phyloP scores from a whole-genome alignment of 129 eudicot species.

The Dittrichia graveolens region DNA sequence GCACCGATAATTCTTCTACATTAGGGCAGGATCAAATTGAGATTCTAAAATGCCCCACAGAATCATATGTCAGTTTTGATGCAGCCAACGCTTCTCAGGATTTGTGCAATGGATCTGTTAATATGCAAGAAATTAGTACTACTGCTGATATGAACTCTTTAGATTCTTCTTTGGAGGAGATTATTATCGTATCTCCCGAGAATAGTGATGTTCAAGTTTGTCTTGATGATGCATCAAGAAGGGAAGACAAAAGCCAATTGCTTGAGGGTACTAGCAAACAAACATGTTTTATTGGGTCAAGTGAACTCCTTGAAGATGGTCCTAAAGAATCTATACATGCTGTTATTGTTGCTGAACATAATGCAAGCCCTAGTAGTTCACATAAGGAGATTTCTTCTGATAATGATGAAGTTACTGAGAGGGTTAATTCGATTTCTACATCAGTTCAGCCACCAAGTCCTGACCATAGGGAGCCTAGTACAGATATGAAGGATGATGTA shows the following conservation, averaged over 20 bases:
- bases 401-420: constrained; percentile 33
- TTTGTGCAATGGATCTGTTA: constrained; percentile 19
- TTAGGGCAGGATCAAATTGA: constrained; percentile 32
- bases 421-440: constrained; percentile 5
- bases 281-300: constrained; percentile 29
- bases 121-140: constrained; percentile 27
- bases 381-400: constrained; percentile 35
- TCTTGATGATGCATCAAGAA: constrained; percentile 26
- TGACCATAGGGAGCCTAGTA: constrained; percentile 19
- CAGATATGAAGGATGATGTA: constrained; percentile 26
- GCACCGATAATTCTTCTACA: constrained; percentile 24
- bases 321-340: constrained; percentile 21
- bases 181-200: constrained; percentile 21
- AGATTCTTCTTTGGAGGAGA: constrained; percentile 28
- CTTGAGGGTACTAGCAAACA: constrained; percentile 29
- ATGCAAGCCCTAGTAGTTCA: constrained; percentile 19
- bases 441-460: constrained; percentile 21
- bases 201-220: constrained; percentile 24
- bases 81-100: constrained; percentile 27
- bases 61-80: constrained; percentile 16
- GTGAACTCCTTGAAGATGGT: constrained; percentile 23
- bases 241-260: constrained; percentile 25
- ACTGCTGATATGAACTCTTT: constrained; percentile 18
- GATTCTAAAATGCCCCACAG: constrained; percentile 29
- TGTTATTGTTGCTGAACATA: constrained; percentile 18